These are phyloP conservation scores for Phialemoniopsis sp. DNA, from an alignment of 2,329 filamentous ascomycete genomes.

Conservation along the genomic window DNA sequence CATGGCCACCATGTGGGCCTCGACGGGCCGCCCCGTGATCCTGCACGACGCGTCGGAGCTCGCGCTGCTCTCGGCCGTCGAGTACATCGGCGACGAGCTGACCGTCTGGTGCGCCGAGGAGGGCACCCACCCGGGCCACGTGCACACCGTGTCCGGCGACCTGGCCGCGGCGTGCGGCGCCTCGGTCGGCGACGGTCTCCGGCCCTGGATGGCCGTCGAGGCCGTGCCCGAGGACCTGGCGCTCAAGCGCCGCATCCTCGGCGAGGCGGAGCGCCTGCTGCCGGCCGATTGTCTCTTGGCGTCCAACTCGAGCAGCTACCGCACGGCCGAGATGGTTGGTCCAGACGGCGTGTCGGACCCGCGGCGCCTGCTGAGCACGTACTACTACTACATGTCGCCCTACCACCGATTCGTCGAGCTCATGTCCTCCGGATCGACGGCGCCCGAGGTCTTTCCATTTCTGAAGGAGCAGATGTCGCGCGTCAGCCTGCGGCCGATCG, in stretches of 20 bases:
- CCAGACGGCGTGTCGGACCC: constrained; percentile 29
- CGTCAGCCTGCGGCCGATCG: constrained; percentile 33
- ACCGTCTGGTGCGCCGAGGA: constrained; percentile 20
- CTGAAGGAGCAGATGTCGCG: constrained; percentile 31
- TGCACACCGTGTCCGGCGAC: constrained; percentile 13
- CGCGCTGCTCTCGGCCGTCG: constrained; percentile 16
- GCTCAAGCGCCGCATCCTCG: constrained; percentile 43
- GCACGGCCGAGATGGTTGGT: constrained; percentile 40
- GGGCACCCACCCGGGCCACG: constrained; percentile 17
- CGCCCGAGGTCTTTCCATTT: constrained; percentile 36
- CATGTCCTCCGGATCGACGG: constrained; percentile 45
- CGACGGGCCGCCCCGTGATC: constrained; percentile 20
- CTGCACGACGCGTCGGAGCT: constrained; percentile 18
- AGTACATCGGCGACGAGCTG: constrained; percentile 27
- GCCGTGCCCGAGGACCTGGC: constrained; percentile 45
- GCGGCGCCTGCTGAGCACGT: constrained; percentile 40
- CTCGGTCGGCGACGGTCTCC: not conserved
- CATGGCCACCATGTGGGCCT: constrained; percentile 25
- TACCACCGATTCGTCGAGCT: constrained; percentile 43
- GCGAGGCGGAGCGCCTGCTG: constrained; percentile 35
- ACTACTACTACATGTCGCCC: constrained; percentile 47
- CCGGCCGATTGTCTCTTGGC: constrained; percentile 42
- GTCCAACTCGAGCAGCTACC: constrained; percentile 49
- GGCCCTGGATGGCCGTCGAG: constrained; percentile 48
- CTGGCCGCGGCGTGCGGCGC: constrained; percentile 11